Conservation (phyloP, 257 asterid genomes). For the Handroanthus guayacan region DNA sequence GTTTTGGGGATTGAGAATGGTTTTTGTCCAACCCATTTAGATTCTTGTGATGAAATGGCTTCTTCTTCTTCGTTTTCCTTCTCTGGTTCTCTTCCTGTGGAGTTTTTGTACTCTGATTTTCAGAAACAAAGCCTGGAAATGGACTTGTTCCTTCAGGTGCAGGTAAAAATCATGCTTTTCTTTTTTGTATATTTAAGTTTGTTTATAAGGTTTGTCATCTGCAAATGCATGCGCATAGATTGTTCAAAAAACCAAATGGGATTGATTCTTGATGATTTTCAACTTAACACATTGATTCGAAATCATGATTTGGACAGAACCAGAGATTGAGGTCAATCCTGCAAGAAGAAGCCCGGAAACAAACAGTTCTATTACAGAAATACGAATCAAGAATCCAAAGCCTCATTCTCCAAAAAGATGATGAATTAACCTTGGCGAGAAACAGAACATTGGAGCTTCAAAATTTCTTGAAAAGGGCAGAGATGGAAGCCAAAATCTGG, state of each 20-base stretch:
- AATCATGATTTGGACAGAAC: conserved; percentile 43
- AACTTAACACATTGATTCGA: too few species aligned
- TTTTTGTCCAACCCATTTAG: conserved; percentile 20
- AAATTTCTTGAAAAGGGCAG: conserved; percentile 40
- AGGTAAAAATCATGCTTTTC: conserved; percentile 44
- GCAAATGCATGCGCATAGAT: neutral
- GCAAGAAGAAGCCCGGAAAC: conserved; percentile 48
- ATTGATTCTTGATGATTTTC: too few species aligned
- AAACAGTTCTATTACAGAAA: conserved; percentile 38
- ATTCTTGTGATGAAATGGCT: conserved; percentile 21
- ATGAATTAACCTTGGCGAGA: conserved; percentile 51
- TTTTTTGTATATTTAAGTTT: too few species aligned
- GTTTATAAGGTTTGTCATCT: neutral
- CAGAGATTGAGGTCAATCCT: conserved; percentile 49
- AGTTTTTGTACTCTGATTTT: conserved; percentile 46
- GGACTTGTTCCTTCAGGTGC: conserved; percentile 52
- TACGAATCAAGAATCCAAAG: conserved; percentile 46
- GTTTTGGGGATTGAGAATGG: conserved; percentile 48
- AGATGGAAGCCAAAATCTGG: conserved; percentile 55
- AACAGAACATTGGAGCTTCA: conserved; percentile 55
- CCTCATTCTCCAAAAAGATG: conserved; percentile 49
- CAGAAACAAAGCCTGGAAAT: conserved; percentile 57
- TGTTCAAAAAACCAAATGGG: too few species aligned
- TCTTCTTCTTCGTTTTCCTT: conserved; percentile 33
- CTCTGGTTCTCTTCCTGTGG: conserved; percentile 34